These are phyloP conservation scores for Sclerospora graminicola DNA, from an alignment of 352 stramenopile genomes.

Conservation along the genomic window DNA sequence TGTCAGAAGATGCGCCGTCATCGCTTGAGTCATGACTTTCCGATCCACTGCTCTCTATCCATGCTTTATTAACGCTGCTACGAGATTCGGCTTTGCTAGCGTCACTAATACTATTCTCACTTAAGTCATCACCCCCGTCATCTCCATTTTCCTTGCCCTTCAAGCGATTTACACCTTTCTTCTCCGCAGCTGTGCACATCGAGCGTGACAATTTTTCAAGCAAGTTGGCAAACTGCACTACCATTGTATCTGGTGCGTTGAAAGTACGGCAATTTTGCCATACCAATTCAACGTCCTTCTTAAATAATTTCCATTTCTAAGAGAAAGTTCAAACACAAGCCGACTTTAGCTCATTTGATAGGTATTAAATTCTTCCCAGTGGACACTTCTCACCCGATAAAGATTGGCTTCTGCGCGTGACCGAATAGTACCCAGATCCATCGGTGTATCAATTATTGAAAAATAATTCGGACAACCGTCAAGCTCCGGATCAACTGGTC, in stretches of 20 bases:
- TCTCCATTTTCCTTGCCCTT: constrained; percentile 12
- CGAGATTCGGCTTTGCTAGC: constrained; percentile 33
- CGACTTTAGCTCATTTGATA: constrained; percentile 2
- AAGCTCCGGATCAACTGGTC: constrained; percentile 69
- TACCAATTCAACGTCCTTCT: constrained; percentile 64
- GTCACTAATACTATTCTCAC: constrained; percentile 36
- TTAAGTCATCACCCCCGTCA: constrained; percentile 17
- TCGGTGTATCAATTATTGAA: constrained; percentile 68
- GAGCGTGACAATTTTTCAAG: constrained; percentile 52
- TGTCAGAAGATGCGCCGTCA: constrained; percentile 25
- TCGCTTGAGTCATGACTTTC: constrained; percentile 54
- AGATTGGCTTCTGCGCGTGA: constrained; percentile 39
- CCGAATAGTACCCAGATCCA: constrained; percentile 80
- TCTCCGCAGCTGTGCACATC: constrained; percentile 52
- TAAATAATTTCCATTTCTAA: constrained; percentile 72
- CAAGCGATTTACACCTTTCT: constrained; percentile 40
- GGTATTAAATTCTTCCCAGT: neutral
- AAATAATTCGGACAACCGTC: constrained; percentile 83
- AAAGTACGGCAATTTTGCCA: constrained; percentile 81
- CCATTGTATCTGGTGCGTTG: constrained; percentile 63
- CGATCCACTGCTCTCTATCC: constrained; percentile 51
- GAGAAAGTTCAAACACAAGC: constrained; percentile 2
- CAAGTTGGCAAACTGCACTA: constrained; percentile 66
- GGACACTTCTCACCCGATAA: constrained; percentile 41
- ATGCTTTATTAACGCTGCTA: constrained; percentile 47